These are phyloP conservation scores for Atkinsonella texensis DNA, from an alignment of 2,329 filamentous ascomycete species.

Conservation along the genomic window DNA sequence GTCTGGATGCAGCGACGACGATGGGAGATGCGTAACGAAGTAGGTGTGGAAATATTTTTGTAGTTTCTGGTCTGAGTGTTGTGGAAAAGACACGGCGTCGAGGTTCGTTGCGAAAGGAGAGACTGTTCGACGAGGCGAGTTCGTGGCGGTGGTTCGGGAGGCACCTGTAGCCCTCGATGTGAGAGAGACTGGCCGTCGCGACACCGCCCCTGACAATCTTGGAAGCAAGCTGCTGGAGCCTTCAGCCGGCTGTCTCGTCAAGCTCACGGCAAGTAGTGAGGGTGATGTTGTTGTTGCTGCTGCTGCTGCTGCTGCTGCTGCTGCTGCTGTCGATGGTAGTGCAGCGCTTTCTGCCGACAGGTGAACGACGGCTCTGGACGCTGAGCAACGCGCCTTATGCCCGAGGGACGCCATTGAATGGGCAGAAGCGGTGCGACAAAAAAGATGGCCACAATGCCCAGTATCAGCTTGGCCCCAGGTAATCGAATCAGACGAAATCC, in stretches of 20 bases:
- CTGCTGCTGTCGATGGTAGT: neutral
- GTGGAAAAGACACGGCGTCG: neutral
- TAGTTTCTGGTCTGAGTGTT: constrained; percentile 4
- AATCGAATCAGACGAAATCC: constrained; percentile 1
- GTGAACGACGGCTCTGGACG: constrained; percentile 9
- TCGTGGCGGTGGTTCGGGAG: neutral
- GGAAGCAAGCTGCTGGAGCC: neutral
- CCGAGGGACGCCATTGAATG: constrained; percentile 13
- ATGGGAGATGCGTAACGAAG: constrained; percentile 92
- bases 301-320: neutral
- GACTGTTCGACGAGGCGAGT: neutral
- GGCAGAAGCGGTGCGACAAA: constrained; percentile 3
- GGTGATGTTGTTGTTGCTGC: neutral
- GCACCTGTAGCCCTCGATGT: neutral
- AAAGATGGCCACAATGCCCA: constrained; percentile 2
- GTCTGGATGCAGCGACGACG: constrained; percentile 85
- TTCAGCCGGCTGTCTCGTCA: neutral
- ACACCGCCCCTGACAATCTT: neutral
- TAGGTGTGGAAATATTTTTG: constrained; percentile 68
- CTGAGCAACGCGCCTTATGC: constrained; percentile 11
- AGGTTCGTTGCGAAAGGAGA: constrained; percentile 1
- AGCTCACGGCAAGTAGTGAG: constrained; percentile 1
- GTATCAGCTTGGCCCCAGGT: constrained; percentile 5
- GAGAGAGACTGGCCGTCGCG: neutral
- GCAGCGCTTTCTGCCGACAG: constrained; percentile 8